These are phyloP conservation scores for Ceratobasidium sp. DNA, from an alignment of 1,284 basidiomycete genomes.

Conservation along the genomic window DNA sequence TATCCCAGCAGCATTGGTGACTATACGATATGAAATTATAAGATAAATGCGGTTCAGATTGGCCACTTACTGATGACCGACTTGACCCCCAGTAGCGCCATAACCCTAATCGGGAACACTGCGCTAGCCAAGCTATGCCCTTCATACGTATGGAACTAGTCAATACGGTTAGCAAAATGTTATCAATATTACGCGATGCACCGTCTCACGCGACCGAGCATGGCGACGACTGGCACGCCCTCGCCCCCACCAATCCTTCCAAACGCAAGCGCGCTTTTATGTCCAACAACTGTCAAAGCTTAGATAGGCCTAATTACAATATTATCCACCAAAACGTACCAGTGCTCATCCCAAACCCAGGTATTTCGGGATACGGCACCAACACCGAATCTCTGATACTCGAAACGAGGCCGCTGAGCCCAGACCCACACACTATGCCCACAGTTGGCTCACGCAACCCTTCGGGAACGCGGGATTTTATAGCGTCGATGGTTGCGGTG, in stretches of 20 bases:
- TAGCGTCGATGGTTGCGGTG: constrained; percentile 38
- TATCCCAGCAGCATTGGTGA: constrained; percentile 86
- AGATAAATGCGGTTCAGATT: neutral
- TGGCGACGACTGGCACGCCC: constrained; percentile 79
- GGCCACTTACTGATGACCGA: constrained; percentile 71
- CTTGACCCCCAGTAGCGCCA: constrained; percentile 77
- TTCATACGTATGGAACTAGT: constrained; percentile 84
- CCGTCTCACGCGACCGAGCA: constrained; percentile 77
- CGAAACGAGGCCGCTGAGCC: constrained; percentile 45
- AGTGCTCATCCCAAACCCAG: constrained; percentile 61
- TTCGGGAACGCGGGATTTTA: constrained; percentile 27
- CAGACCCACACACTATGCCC: constrained; percentile 49
- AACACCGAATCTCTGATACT: constrained; percentile 33
- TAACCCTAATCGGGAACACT: constrained; percentile 79
- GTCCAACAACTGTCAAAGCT: constrained; percentile 68
- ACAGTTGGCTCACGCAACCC: constrained; percentile 45
- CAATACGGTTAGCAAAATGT: constrained; percentile 42
- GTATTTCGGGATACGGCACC: constrained; percentile 46
- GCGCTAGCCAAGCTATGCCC: constrained; percentile 74
- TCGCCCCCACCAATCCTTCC: constrained; percentile 70
- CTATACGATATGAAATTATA: constrained; percentile 57
- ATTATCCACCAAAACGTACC: constrained; percentile 59
- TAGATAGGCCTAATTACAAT: constrained; percentile 2
- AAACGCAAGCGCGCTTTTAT: constrained; percentile 80
- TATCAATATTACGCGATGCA: neutral